Percentiles rank a stretch among this genome's conserved stretches.
Conservation (phyloP, 371 early-diverging fungal species). For the Actinomucor elegans region DNA sequence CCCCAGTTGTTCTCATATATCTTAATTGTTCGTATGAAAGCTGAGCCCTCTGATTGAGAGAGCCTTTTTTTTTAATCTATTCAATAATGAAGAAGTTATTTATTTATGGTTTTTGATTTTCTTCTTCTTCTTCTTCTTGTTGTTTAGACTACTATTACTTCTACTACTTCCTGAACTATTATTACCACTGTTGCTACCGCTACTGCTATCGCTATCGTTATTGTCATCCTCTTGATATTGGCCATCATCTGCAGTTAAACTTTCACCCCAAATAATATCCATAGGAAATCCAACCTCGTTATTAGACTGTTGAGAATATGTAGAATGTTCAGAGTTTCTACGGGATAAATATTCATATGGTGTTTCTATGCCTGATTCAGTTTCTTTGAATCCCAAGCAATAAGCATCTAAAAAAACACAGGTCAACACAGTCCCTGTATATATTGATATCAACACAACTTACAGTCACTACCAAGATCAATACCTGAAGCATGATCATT, state of each 20-base stretch:
- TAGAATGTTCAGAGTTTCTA: conserved; percentile 32
- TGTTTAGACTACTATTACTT: too few relatives aligned
- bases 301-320: conserved; percentile 15
- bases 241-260: conserved; percentile 3
- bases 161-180: too few relatives aligned
- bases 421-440: not conserved
- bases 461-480: conserved; percentile 44
- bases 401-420: conserved; percentile 28
- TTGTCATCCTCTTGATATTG: not conserved
- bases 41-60: too few relatives aligned
- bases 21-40: too few relatives aligned
- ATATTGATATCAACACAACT: not conserved
- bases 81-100: too few relatives aligned
- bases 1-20: too few relatives aligned
- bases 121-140: too few relatives aligned
- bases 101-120: too few relatives aligned
- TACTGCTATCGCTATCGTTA: too few relatives aligned
- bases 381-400: conserved; percentile 43
- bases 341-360: conserved; percentile 28
- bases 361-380: conserved; percentile 20
- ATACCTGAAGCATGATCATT: conserved; percentile 27
- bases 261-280: conserved; percentile 31
- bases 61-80: too few relatives aligned
- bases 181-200: too few relatives aligned
- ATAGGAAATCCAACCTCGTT: conserved; percentile 19